Conservation (phyloP, 306 rosid species). For the Oemleria cerasiformis region DNA sequence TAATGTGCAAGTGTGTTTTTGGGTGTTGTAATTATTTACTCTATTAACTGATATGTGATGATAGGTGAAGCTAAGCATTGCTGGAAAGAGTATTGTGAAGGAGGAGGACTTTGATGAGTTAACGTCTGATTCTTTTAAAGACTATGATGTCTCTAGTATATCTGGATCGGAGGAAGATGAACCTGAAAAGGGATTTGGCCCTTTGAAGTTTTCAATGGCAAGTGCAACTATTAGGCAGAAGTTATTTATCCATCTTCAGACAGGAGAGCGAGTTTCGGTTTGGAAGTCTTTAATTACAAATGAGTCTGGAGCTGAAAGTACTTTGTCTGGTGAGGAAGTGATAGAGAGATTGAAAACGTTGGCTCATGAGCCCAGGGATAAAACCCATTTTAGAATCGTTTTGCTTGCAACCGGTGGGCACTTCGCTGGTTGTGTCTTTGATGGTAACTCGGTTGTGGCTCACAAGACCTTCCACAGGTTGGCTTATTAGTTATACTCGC, state of each 20-base stretch:
- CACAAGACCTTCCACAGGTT: constrained; percentile 98
- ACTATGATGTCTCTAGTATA: constrained; percentile 86
- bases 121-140: constrained; percentile 79
- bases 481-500: background rate
- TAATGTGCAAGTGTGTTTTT: background rate
- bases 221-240: constrained; percentile 43
- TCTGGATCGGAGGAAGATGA: constrained; percentile 89
- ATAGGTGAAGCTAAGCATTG: constrained; percentile 82
- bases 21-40: background rate
- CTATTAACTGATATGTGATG: constrained; percentile 14
- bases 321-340: constrained; percentile 40
- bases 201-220: constrained; percentile 32
- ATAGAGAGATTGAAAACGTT: constrained; percentile 52
- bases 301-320: constrained; percentile 43
- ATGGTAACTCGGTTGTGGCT: constrained; percentile 72
- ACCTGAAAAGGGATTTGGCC: constrained; percentile 38
- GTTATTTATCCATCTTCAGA: constrained; percentile 49
- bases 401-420: constrained; percentile 93
- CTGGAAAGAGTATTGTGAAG: constrained; percentile 80
- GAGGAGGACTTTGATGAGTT: constrained; percentile 92
- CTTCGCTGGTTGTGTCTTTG: constrained; percentile 91
- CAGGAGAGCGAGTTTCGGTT: constrained; percentile 67
- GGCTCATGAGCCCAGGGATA: constrained; percentile 62
- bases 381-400: constrained; percentile 60
- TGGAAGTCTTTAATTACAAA: constrained; percentile 78